These are phyloP conservation scores for Kitagawia praeruptora DNA, from an alignment of 129 eudicot genomes.

Conservation along the genomic window DNA sequence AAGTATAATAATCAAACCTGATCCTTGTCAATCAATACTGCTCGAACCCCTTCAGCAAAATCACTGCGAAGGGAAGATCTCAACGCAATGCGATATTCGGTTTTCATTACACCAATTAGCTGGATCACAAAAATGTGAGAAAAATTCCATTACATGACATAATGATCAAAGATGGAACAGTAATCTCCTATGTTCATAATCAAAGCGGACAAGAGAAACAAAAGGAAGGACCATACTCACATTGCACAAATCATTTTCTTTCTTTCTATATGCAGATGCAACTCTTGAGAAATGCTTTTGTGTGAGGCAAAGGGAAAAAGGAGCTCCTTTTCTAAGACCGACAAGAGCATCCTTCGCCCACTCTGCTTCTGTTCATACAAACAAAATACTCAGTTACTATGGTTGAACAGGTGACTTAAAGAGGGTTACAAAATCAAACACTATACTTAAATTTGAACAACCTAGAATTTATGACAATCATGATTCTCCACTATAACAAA, in stretches of 20 bases:
- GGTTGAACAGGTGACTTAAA: not conserved
- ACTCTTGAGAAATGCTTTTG: constrained; percentile 67
- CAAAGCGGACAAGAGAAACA: not conserved
- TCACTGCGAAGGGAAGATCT: constrained; percentile 75
- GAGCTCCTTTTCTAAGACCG: constrained; percentile 81
- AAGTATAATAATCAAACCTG: constrained; percentile 49
- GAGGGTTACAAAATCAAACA: not conserved
- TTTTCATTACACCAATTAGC: constrained; percentile 85
- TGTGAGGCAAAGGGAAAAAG: constrained; percentile 74
- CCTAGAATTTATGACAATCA: not conserved
- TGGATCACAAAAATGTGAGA: constrained; percentile 18
- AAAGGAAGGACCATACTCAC: constrained; percentile 27
- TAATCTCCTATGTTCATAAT: constrained; percentile 4
- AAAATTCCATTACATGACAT: not conserved
- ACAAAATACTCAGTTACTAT: not conserved
- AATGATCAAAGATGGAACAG: not conserved
- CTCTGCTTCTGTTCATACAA: constrained; percentile 66
- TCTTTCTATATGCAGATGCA: constrained; percentile 49
- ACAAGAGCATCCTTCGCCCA: constrained; percentile 93
- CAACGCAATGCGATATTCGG: constrained; percentile 82
- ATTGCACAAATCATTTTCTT: constrained; percentile 46
- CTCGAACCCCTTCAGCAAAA: constrained; percentile 93
- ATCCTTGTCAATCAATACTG: constrained; percentile 94
- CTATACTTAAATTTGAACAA: not conserved
- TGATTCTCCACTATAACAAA: constrained; percentile 11